Percentiles rank a stretch among this genome's conserved stretches.
Conservation (phyloP, 352 stramenopile species). For the Aphanomyces cochlioides region DNA sequence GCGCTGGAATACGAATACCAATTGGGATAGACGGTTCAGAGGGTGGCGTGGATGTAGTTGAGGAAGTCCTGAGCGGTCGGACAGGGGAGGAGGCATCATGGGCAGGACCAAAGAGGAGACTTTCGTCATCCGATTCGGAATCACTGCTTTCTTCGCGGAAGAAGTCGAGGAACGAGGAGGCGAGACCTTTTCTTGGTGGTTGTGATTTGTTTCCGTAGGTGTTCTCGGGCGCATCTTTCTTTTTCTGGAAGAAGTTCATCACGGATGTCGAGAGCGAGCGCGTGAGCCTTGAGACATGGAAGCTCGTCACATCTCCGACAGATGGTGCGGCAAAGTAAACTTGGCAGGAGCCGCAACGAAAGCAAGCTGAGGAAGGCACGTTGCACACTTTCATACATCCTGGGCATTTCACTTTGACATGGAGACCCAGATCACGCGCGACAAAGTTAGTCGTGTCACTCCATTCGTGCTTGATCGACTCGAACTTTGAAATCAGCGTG, state of each 20-base stretch:
- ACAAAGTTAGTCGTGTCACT: conserved; percentile 77
- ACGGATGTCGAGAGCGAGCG: conserved; percentile 77
- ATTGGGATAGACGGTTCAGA: neutral
- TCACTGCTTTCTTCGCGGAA: neutral
- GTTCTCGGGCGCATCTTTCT: conserved; percentile 33
- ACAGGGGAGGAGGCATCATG: no score
- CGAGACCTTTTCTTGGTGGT: conserved; percentile 35
- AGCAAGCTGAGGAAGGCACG: conserved; percentile 67
- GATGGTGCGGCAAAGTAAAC: conserved; percentile 80
- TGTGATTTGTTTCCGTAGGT: conserved; percentile 35
- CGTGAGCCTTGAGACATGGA: conserved; percentile 72
- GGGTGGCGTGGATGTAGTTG: no score
- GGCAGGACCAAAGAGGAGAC: neutral
- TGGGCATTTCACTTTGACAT: conserved; percentile 81
- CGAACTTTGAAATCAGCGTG: conserved; percentile 67
- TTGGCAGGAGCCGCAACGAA: conserved; percentile 73
- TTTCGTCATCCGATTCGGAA: neutral
- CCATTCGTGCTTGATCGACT: conserved; percentile 67
- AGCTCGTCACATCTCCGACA: conserved; percentile 77
- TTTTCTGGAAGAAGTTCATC: conserved; percentile 56
- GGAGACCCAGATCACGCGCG: conserved; percentile 74
- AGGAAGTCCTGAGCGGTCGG: no score
- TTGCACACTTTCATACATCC: conserved; percentile 69
- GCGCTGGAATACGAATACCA: neutral
- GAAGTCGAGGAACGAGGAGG: neutral